A percentile compares a stretch with the other conserved stretches of the same genome.
Evolutionary conservation across 441 rosid species (phyloP).

Genomic region (Syzygium malaccense): DNA sequence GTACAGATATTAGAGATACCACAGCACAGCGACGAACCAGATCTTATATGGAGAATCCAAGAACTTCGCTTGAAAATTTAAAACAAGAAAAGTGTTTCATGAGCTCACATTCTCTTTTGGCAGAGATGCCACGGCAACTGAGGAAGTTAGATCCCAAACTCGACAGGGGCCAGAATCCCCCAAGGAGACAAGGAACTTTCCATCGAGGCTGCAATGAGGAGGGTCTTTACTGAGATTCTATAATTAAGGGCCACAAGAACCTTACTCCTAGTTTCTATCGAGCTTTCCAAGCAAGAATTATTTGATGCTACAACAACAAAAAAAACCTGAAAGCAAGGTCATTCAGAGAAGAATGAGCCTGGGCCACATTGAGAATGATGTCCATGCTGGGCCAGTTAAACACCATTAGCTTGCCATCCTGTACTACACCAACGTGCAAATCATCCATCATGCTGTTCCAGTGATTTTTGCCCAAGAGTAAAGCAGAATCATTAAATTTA

Average conservation of each 20-base stretch:
- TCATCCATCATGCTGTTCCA: slow-evolving; percentile 25
- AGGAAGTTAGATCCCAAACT: slow-evolving; percentile 76
- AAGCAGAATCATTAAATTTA: not conserved
- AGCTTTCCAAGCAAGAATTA: not conserved
- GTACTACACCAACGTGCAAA: slow-evolving; percentile 53
- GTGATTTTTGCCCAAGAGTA: not conserved
- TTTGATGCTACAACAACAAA: not conserved
- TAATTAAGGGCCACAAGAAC: not conserved
- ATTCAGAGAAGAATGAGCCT: slow-evolving; percentile 62
- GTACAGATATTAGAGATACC: no score
- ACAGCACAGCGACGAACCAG: no score
- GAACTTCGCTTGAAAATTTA: not conserved
- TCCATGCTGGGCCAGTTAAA: slow-evolving; percentile 95
- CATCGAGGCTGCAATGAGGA: slow-evolving; percentile 64
- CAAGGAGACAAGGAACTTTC: slow-evolving; percentile 77
- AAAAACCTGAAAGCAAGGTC: slow-evolving; percentile 79
- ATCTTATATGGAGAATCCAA: not conserved
- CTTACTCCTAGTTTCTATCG: not conserved
- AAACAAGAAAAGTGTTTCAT: not conserved
- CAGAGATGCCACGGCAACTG: slow-evolving; percentile 53
- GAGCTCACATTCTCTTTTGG: slow-evolving; percentile 50
- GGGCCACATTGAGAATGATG: slow-evolving; percentile 40
- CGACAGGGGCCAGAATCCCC: slow-evolving; percentile 66
- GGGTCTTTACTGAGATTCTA: slow-evolving; percentile 1
- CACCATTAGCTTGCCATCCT: slow-evolving; percentile 85